Conservation (phyloP, 2,329 filamentous ascomycete genomes). For the Chrysosporium queenslandicum region DNA sequence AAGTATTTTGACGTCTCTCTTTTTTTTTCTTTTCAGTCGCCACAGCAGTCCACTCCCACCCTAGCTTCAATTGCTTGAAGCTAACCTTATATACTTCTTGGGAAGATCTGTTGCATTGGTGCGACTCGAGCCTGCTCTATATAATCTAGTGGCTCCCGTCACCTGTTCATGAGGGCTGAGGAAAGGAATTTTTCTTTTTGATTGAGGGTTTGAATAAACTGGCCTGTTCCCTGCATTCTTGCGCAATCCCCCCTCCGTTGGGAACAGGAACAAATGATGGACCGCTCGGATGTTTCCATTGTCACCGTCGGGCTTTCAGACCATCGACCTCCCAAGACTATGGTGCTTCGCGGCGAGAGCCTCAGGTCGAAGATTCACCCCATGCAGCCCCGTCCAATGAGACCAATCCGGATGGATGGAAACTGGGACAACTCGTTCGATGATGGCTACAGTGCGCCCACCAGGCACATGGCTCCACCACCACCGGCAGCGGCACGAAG, state of each 20-base stretch:
- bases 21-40: neutral
- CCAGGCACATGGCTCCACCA: neutral
- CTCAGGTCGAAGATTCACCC: neutral
- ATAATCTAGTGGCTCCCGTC: slow-evolving; percentile 5
- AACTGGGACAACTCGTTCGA: slow-evolving; percentile 4
- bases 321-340: neutral
- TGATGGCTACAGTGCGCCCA: neutral
- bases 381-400: slow-evolving; percentile 3
- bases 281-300: slow-evolving; percentile 4
- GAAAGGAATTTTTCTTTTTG: neutral
- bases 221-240: neutral
- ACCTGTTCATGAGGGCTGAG: neutral
- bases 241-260: neutral
- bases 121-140: slow-evolving; percentile 6
- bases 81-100: neutral
- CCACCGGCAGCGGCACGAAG: no score
- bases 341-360: slow-evolving; percentile 7
- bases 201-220: neutral
- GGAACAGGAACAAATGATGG: neutral
- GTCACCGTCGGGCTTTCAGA: slow-evolving; percentile 6
- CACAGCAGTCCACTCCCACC: neutral
- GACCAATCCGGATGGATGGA: neutral
- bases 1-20: neutral
- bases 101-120: slow-evolving; percentile 10
- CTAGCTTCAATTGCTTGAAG: no score